These are phyloP conservation scores for Stereocaulon alpinum DNA, from an alignment of 495 filamentous ascomycete species.

Conservation along the genomic window DNA sequence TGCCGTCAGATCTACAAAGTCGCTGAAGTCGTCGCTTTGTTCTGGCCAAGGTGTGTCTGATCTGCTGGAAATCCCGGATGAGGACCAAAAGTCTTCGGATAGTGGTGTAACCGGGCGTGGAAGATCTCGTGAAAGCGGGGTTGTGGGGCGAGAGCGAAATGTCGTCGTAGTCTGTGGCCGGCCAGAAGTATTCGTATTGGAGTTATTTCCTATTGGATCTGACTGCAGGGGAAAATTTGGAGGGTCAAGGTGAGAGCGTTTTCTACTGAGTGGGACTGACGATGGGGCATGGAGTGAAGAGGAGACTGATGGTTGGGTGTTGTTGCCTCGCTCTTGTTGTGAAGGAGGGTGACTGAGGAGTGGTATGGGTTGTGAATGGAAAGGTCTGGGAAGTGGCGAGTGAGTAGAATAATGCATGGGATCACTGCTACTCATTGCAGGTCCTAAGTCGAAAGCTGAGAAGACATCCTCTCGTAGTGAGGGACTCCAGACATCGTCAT, in stretches of 20 bases:
- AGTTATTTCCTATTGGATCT: conserved; percentile 1
- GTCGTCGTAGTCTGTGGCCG: conserved; percentile 5
- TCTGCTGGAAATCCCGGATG: conserved; percentile 1
- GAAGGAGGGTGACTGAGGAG: not conserved
- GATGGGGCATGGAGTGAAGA: not conserved
- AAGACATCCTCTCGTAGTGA: conserved; percentile 9
- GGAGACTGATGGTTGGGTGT: not conserved
- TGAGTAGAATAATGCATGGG: not conserved
- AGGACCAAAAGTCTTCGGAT: conserved; percentile 8
- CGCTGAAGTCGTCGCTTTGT: conserved; percentile 5
- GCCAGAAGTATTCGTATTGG: conserved; percentile 8
- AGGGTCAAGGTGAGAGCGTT: conserved; percentile 14
- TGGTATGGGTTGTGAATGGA: conserved; percentile 9
- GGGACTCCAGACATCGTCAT: conserved; percentile 13
- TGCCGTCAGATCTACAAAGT: conserved; percentile 29
- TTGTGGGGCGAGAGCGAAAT: not conserved
- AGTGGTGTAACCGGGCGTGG: not conserved
- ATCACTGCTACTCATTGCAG: conserved; percentile 1
- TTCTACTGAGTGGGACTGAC: conserved; percentile 1
- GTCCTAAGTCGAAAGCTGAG: not conserved
- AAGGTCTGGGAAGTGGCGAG: conserved; percentile 9
- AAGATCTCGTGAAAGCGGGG: not conserved
- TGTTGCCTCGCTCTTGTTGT: not conserved
- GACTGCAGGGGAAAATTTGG: conserved; percentile 16
- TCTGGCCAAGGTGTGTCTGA: conserved; percentile 14